Evolutionary conservation across 768 basidiomycete genomes (phyloP).

Genomic region (Cytidiella melzeri): DNA sequence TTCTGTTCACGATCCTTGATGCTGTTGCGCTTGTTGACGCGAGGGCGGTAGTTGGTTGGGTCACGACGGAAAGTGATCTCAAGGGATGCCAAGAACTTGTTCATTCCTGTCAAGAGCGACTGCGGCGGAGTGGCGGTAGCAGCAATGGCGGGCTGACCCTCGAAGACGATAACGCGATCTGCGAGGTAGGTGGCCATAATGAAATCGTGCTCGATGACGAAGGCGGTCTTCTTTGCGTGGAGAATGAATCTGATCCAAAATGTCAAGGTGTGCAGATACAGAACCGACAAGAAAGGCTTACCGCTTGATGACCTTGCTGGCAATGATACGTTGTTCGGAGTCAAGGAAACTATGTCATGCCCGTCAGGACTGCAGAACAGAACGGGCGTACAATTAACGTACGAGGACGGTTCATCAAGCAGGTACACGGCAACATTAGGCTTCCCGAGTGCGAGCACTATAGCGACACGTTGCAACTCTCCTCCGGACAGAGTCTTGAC

Average conservation of each 20-base stretch:
- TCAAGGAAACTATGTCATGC: constrained; percentile 73
- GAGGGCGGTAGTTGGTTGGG: constrained; percentile 88
- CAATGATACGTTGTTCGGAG: constrained; percentile 98
- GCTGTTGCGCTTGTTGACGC: constrained; percentile 81
- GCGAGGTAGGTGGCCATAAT: constrained; percentile 99
- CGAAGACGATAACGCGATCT: constrained; percentile 93
- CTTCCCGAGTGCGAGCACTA: constrained; percentile 88
- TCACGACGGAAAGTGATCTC: constrained; percentile 99
- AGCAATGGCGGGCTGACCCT: constrained; percentile 77
- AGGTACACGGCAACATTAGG: constrained; percentile 85
- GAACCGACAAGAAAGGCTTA: constrained; percentile 20
- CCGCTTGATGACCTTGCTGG: constrained; percentile 97
- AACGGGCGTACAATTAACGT: constrained; percentile 22
- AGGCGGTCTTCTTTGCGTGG: constrained; percentile 95
- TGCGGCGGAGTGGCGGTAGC: constrained; percentile 96
- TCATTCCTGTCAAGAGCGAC: constrained; percentile 94
- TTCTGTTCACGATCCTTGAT: constrained; percentile 90
- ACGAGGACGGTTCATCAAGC: constrained; percentile 90
- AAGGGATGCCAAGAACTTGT: constrained; percentile 90
- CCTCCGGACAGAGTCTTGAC: constrained; percentile 98
- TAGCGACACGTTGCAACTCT: constrained; percentile 96
- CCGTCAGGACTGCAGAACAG: neutral
- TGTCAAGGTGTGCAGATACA: neutral
- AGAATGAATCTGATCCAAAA: constrained; percentile 68
- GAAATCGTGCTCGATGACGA: constrained; percentile 99